These are phyloP conservation scores for Aureobasidium subglaciale DNA, from an alignment of 2,329 filamentous ascomycete species.

Conservation along the genomic window DNA sequence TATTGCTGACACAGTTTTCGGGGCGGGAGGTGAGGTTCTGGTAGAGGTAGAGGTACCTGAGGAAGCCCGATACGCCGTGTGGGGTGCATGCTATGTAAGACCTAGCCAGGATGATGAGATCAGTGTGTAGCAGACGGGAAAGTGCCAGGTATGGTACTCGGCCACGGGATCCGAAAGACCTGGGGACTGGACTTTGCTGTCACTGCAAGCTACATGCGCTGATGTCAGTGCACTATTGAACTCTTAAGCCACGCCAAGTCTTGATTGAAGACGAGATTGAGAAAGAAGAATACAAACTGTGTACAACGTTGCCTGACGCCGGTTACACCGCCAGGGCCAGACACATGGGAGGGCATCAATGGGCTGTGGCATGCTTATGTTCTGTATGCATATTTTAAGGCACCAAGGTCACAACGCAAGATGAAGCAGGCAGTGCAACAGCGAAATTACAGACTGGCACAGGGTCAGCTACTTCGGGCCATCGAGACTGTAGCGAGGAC, in stretches of 20 bases:
- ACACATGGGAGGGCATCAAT: neutral
- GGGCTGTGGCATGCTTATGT: neutral
- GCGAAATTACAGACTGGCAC: neutral
- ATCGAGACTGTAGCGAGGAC: too few species aligned
- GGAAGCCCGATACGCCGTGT: neutral
- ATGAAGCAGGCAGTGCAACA: neutral
- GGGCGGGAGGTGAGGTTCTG: slow-evolving; percentile 1
- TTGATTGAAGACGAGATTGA: neutral
- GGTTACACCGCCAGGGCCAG: neutral
- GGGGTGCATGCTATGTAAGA: slow-evolving; percentile 14
- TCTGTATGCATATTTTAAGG: neutral
- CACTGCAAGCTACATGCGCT: neutral
- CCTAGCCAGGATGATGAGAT: slow-evolving; percentile 8
- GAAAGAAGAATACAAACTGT: neutral
- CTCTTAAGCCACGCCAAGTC: neutral
- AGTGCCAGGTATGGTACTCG: neutral
- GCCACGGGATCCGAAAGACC: neutral
- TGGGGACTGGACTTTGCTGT: neutral
- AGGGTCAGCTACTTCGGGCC: neutral
- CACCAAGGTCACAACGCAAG: neutral
- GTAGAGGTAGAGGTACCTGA: neutral
- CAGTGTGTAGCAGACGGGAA: neutral
- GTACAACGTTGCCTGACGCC: neutral
- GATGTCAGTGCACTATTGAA: neutral
- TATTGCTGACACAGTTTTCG: neutral